phyloP scores from a whole-genome alignment of 2,329 filamentous ascomycete species.

The Pseudodiploospora longispora region DNA sequence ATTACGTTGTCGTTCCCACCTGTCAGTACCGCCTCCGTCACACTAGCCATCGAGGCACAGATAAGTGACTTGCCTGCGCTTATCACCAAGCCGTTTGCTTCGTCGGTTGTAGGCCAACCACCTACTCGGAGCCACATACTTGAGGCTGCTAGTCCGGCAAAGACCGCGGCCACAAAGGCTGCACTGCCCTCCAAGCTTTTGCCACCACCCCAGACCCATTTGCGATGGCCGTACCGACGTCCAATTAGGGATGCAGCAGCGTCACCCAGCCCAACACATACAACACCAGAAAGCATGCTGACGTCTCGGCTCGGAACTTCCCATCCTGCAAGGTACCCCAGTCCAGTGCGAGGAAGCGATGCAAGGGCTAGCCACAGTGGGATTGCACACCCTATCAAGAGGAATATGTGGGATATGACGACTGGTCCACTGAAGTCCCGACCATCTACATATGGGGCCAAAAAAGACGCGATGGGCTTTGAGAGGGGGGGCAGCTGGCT shows the following conservation, averaged over 20 bases:
- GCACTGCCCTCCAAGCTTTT: slow-evolving; percentile 86
- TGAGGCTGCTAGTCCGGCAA: slow-evolving; percentile 60
- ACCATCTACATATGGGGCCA: slow-evolving; percentile 91
- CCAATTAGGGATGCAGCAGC: slow-evolving; percentile 88
- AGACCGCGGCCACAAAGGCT: slow-evolving; percentile 77
- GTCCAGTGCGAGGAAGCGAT: slow-evolving; percentile 50
- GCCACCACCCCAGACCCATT: slow-evolving; percentile 95
- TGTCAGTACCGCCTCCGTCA: slow-evolving; percentile 91
- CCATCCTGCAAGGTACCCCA: slow-evolving; percentile 60
- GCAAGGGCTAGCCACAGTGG: slow-evolving; percentile 86
- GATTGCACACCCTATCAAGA: slow-evolving; percentile 89
- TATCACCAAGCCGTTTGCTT: slow-evolving; percentile 28
- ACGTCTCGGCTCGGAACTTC: slow-evolving; percentile 66
- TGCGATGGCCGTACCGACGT: slow-evolving; percentile 72
- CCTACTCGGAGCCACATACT: slow-evolving; percentile 70
- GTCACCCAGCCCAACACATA: slow-evolving; percentile 93
- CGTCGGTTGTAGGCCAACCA: slow-evolving; percentile 54
- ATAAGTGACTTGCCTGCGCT: slow-evolving; percentile 57
- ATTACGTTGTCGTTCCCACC: slow-evolving; percentile 98
- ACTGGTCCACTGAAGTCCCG: slow-evolving; percentile 88
- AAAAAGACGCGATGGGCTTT: slow-evolving; percentile 74
- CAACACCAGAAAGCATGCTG: slow-evolving; percentile 84
- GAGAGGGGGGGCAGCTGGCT: slow-evolving; percentile 87
- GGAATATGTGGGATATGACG: slow-evolving; percentile 91
- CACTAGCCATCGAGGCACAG: slow-evolving; percentile 72